A percentile compares a stretch with the other conserved stretches of the same genome.
Evolutionary conservation across 192 early-diverging fungal species (phyloP).

Genomic region (Gamsiella multidivaricata): DNA sequence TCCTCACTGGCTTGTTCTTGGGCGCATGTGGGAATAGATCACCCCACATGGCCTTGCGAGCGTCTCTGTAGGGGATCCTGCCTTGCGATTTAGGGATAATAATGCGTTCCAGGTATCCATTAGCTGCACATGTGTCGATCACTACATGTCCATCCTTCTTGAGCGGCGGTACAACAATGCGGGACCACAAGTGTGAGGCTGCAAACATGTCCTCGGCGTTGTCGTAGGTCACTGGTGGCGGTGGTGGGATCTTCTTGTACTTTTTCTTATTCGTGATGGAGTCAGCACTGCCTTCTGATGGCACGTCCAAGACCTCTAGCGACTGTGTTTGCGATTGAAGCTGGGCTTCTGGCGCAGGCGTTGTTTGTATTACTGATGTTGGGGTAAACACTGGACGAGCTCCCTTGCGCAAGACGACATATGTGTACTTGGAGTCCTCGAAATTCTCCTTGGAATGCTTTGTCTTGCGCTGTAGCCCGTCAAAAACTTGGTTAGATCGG

Average conservation of each 20-base stretch:
- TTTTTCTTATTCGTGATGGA: conserved; percentile 13
- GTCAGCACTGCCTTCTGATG: neutral
- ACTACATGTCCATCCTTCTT: conserved; percentile 84
- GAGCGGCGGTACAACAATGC: conserved; percentile 78
- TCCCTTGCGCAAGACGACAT: conserved; percentile 79
- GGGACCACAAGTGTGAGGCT: conserved; percentile 72
- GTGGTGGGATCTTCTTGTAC: conserved; percentile 37
- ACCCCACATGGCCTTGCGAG: conserved; percentile 84
- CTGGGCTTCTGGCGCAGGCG: neutral
- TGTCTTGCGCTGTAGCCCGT: conserved; percentile 63
- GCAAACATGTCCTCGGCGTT: conserved; percentile 31
- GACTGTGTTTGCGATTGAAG: neutral
- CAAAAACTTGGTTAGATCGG: too few relatives aligned
- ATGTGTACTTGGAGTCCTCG: conserved; percentile 84
- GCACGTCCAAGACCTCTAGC: neutral
- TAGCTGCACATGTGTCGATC: conserved; percentile 67
- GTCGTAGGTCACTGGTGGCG: conserved; percentile 43
- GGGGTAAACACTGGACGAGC: conserved; percentile 51
- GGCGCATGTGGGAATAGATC: conserved; percentile 82
- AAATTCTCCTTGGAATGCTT: conserved; percentile 73
- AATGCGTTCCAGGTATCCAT: conserved; percentile 70
- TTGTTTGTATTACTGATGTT: neutral
- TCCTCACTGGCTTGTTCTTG: conserved; percentile 60
- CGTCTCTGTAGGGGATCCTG: conserved; percentile 78
- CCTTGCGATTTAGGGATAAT: conserved; percentile 76